Evolutionary conservation across 345 rosid genomes (phyloP), one percentile per base, ranked within the genome.

Genomic region (Excoecaria agallocha): DNA sequence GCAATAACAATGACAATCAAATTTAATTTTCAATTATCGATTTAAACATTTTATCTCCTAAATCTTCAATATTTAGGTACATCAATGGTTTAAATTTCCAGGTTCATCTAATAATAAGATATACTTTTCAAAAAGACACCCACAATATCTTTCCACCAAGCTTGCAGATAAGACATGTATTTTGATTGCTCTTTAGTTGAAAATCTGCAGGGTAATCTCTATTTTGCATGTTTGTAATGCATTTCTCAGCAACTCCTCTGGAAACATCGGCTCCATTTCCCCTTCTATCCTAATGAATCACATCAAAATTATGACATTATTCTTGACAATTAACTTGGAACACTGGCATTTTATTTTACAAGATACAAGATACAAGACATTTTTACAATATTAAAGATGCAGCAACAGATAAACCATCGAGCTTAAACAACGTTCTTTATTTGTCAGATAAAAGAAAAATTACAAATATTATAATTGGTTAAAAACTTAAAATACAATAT

Each of bases 211-310:
- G 56, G 76, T 82, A 59, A 64, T 60, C 82, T 66, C 59, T 64
- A 9, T 35, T 72, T 78, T 79, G 83, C 10, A 71, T 70, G 57
- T 66, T 72, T 65, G 59, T 51, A 60, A 55, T 70, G 54, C 59
- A 25, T 70, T 68, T 73, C 72, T 84, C 85, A 78, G 60, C 81
- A 70, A 39, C 57, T 72, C 77, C 80, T 62, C 54, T 66, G 75
- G 71, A 68, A 57, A 74, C 67, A 77, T 56, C 70, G n/a, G 67
- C 84, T 83, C 78, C 86, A 75, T 81, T 80, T 30, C 79, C 84
- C 85, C 82, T 81, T 69, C 85, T 85, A 87, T 83, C 93, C 91
- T 90, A 83, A 85, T 85, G 74, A 89, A 84, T 84, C 69, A 71
- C 73, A 86, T 71, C n/a, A 84, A 39, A 75, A 76, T 50, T 74